Evolutionary conservation across 228 moss, liverwort and hornwort species (phyloP).

Genomic region (Sphagnum fallax): DNA sequence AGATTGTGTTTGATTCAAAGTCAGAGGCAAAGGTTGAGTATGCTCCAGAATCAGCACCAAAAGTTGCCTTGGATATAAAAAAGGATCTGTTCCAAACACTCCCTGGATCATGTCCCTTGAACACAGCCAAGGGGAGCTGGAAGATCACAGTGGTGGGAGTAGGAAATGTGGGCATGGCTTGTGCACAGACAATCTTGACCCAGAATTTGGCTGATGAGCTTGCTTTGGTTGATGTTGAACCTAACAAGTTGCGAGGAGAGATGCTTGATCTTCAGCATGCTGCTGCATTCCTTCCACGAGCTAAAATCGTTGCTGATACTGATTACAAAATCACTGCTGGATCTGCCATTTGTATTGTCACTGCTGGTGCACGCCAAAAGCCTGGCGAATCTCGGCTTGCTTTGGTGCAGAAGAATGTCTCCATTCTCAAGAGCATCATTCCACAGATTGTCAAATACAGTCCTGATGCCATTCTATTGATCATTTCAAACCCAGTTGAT

Average conservation of each 20-base stretch:
- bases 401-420: constrained; percentile 75
- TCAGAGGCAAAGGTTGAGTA: constrained; percentile 18
- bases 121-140: constrained; percentile 14
- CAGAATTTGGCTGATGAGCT: constrained; percentile 28
- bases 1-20: constrained; percentile 38
- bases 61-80: constrained; percentile 19
- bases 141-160: constrained; percentile 93
- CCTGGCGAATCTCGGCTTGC: constrained; percentile 62
- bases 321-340: constrained; percentile 29
- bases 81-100: constrained; percentile 24
- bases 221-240: constrained; percentile 27
- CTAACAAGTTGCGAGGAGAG: constrained; percentile 42
- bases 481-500: constrained; percentile 87
- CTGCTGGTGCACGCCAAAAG: constrained; percentile 44
- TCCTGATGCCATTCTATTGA: constrained; percentile 62
- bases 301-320: constrained; percentile 31
- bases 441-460: constrained; percentile 68
- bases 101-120: constrained; percentile 20
- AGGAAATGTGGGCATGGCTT: constrained; percentile 98
- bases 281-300: constrained; percentile 32
- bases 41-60: constrained; percentile 20
- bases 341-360: constrained; percentile 44
- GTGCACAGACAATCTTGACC: constrained; percentile 76
- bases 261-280: constrained; percentile 55
- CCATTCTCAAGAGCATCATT: constrained; percentile 61